Base-by-base conservation (phyloP, 2,329 filamentous ascomycete genomes). In the Berkeleyomyces basicola region DNA sequence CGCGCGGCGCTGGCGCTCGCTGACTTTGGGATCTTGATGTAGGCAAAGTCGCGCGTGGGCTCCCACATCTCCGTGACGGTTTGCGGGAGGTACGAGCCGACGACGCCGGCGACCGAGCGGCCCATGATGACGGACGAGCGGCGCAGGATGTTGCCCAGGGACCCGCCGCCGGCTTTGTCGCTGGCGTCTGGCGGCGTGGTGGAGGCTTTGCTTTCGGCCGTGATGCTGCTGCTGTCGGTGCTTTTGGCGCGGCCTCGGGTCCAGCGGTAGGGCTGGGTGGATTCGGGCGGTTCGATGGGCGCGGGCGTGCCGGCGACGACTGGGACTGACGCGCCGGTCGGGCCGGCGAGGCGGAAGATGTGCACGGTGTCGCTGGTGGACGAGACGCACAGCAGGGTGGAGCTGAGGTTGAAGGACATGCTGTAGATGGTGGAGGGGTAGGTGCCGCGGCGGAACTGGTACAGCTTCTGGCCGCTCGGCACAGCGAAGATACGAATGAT, bases 31-130 rank as follows among this genome's bases (percentile, higher is more conserved):
- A 99, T 82, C 72, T 93, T 95, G 70, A 97, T 91, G 79, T 89
- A 97, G 1, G 93, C 93, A 74, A 99, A 99, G 73, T 99, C 93
- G 62, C 93, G 83, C 65, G 87, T 78, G 0, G 93, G 93, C 70
- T 99, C 93, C 91, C 91, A 97, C 80, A 97, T 96, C 74, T 97
- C 92, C 1, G 92, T 92, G 3, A 99, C 90, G 1, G 91, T 92
- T 69, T 88, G 88, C 0, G 93, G 93, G 1, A 99, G 78, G 71
- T 99, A 99, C 0, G 89, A 90, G 3, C 91, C 91, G 40, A 96
- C 86, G 6, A 90, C 90, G 4, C 89, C 88, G 16, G 89, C 92
- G 64, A 99, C 86, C 33, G 87, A 88, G 66, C 88, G 90, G 46
- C 90, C 88, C 72, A 97, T 92, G 63, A 92, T 88, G 71, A 97